Percentiles rank a stretch among this genome's conserved stretches.
Conservation (phyloP, 768 basidiomycete species). For the Guyanaporus albipodus region DNA sequence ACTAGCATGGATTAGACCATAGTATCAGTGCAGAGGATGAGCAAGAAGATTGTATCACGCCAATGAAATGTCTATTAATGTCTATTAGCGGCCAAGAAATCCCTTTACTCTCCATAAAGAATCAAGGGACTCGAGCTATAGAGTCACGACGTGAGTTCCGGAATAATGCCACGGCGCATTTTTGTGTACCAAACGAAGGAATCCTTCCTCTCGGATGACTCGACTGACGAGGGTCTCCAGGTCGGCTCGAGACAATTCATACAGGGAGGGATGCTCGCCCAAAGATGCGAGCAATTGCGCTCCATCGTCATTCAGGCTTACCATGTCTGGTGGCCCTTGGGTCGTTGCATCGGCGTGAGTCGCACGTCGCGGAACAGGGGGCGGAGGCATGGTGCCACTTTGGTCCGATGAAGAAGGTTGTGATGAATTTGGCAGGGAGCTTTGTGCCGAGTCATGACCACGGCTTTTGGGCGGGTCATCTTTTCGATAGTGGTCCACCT, state of each 20-base stretch:
- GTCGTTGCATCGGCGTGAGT: slow-evolving; percentile 1
- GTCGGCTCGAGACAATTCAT: slow-evolving; percentile 45
- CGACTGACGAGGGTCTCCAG: slow-evolving; percentile 58
- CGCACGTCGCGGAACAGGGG: slow-evolving; percentile 24
- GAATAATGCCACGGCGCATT: background rate
- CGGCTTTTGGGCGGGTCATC: background rate
- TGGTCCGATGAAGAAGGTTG: slow-evolving; percentile 29
- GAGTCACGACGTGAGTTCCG: slow-evolving; percentile 12
- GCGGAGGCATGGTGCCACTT: slow-evolving; percentile 28
- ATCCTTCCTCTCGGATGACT: slow-evolving; percentile 72
- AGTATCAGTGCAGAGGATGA: background rate
- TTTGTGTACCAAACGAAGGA: slow-evolving; percentile 61
- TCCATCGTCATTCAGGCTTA: slow-evolving; percentile 5
- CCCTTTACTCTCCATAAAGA: slow-evolving; percentile 51
- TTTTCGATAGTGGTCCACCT: background rate
- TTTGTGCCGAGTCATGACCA: slow-evolving; percentile 4
- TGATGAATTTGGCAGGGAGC: slow-evolving; percentile 32
- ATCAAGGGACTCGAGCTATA: slow-evolving; percentile 52
- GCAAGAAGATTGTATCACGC: background rate
- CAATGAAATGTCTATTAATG: background rate
- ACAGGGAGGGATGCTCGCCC: slow-evolving; percentile 44
- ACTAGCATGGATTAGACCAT: background rate
- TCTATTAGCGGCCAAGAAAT: slow-evolving; percentile 26
- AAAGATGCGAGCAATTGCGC: slow-evolving; percentile 38
- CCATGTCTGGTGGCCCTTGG: slow-evolving; percentile 7